Evolutionary conservation across 2,329 filamentous ascomycete species (phyloP).

Genomic region (Clonostachys sp.): DNA sequence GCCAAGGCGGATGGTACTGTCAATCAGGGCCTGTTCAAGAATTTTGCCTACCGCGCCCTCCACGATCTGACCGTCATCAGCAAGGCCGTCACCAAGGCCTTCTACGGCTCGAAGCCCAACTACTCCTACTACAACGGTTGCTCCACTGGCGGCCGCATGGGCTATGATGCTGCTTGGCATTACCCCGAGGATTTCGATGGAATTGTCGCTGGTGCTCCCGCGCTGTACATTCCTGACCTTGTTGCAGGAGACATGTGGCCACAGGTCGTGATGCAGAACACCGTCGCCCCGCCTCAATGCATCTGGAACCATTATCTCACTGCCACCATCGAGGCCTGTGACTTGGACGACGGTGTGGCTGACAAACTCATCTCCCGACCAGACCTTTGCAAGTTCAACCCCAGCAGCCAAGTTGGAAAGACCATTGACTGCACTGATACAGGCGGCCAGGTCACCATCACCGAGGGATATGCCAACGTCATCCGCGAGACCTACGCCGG

Average conservation of each 20-base stretch:
- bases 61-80: constrained; percentile 43
- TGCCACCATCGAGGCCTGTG: constrained; percentile 39
- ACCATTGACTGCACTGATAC: no score
- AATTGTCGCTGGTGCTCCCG: constrained; percentile 43
- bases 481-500: no score
- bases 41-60: constrained; percentile 25
- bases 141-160: constrained; percentile 55
- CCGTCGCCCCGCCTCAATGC: constrained; percentile 2
- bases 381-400: no score
- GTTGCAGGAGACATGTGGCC: constrained; percentile 5
- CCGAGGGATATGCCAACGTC: no score
- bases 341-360: constrained; percentile 38
- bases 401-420: no score
- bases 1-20: no score
- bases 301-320: constrained; percentile 17
- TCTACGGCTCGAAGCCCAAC: constrained; percentile 32
- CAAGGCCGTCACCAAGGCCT: constrained; percentile 39
- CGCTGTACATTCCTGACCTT: constrained; percentile 26
- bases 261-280: constrained; percentile 24
- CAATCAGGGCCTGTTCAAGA: constrained; percentile 10
- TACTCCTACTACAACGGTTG: constrained; percentile 54
- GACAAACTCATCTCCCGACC: constrained; percentile 44
- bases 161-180: constrained; percentile 44
- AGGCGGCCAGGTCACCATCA: no score
- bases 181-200: constrained; percentile 55